These are phyloP conservation scores for Papiliotrema terrestris DNA, from an alignment of 1,284 basidiomycete genomes.

Conservation along the genomic window DNA sequence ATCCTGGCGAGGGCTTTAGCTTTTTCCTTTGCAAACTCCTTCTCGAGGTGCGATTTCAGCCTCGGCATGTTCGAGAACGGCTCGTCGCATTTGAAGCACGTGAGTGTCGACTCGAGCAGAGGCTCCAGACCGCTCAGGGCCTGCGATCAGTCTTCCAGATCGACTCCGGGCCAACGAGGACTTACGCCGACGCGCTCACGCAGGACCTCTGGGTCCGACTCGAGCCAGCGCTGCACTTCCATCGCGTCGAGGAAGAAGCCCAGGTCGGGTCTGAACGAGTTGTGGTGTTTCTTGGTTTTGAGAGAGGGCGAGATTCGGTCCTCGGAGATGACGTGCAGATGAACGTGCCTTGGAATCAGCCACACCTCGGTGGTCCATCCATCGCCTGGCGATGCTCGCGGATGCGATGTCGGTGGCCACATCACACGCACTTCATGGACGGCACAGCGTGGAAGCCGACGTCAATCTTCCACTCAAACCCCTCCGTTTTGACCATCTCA, in stretches of 20 bases:
- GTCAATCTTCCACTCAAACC: slow-evolving; percentile 75
- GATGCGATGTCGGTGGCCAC: neutral
- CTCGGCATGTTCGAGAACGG: slow-evolving; percentile 68
- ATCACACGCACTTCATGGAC: slow-evolving; percentile 53
- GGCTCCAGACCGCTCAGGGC: slow-evolving; percentile 15
- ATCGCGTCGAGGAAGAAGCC: slow-evolving; percentile 82
- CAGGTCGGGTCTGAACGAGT: slow-evolving; percentile 81
- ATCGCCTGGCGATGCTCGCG: no score
- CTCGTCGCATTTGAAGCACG: slow-evolving; percentile 65
- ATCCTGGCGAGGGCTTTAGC: slow-evolving; percentile 34
- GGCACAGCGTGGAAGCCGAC: slow-evolving; percentile 83
- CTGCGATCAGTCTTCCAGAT: neutral
- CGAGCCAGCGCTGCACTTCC: slow-evolving; percentile 72
- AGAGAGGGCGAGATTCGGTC: slow-evolving; percentile 71
- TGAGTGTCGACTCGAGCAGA: slow-evolving; percentile 63
- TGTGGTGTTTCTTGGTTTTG: slow-evolving; percentile 92
- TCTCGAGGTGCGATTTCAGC: slow-evolving; percentile 58
- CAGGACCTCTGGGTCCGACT: slow-evolving; percentile 50
- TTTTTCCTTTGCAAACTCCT: slow-evolving; percentile 37
- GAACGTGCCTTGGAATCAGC: slow-evolving; percentile 62
- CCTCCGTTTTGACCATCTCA: slow-evolving; percentile 75
- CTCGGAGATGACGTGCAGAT: slow-evolving; percentile 80
- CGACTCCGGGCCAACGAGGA: slow-evolving; percentile 22
- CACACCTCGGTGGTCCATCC: slow-evolving; percentile 44
- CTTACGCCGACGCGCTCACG: slow-evolving; percentile 26